phyloP scores from a whole-genome alignment of 2,329 filamentous ascomycete genomes.

The Xylariaceae sp. region DNA sequence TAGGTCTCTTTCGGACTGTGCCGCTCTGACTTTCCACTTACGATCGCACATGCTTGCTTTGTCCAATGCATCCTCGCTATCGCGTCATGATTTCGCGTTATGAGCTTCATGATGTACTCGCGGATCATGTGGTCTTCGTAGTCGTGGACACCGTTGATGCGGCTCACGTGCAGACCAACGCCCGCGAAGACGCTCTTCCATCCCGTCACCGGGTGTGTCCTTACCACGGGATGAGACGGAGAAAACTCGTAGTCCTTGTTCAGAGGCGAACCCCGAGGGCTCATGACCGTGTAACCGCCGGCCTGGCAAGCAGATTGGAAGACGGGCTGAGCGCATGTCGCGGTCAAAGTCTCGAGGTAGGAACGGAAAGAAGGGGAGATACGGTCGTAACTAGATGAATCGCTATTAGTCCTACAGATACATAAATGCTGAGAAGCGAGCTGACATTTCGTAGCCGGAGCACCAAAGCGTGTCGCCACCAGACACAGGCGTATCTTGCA shows the following conservation, averaged over 20 bases:
- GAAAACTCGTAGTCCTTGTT: conserved; percentile 46
- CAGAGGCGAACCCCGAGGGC: conserved; percentile 42
- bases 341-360: conserved; percentile 44
- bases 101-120: conserved; percentile 31
- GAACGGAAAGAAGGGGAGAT: conserved; percentile 41
- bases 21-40: too few relatives aligned
- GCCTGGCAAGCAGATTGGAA: conserved; percentile 32
- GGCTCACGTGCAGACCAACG: conserved; percentile 28
- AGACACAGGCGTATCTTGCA: conserved; percentile 23
- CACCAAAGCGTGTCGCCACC: conserved; percentile 39
- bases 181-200: conserved; percentile 44
- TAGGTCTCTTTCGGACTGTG: too few relatives aligned
- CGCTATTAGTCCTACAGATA: conserved; percentile 20
- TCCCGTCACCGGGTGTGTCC: conserved; percentile 59
- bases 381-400: conserved; percentile 37
- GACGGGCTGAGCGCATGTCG: conserved; percentile 35
- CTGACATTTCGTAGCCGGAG: conserved; percentile 34
- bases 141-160: conserved; percentile 31
- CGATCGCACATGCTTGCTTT: conserved; percentile 31
- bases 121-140: conserved; percentile 32
- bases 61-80: conserved; percentile 37
- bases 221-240: conserved; percentile 51
- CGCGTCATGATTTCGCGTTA: conserved; percentile 36
- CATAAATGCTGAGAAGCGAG: conserved; percentile 44
- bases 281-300: conserved; percentile 35